Evolutionary conservation across 176 grass and related monocot genomes (phyloP), one percentile per base, ranked within the genome.

Genomic region (Carex parvula): DNA sequence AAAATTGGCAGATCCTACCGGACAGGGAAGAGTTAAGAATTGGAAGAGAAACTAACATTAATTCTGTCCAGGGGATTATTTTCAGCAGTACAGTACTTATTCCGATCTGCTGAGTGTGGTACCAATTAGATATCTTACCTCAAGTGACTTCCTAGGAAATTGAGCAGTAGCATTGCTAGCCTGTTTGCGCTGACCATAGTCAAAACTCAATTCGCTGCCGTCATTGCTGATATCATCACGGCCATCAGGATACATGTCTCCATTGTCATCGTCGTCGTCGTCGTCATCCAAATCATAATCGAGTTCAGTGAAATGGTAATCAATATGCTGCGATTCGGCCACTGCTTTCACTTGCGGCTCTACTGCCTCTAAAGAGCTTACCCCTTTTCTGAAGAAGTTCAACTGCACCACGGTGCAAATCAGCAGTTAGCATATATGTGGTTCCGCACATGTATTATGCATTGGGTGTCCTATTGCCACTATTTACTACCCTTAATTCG

Each of bases 301-400:
- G 53, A 95, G 91, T 85, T 87, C 92, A 82, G 86, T 90, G 80
- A 98, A 98, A 29, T 93, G 91, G 91, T 98, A 94, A 79, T 98
- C 91, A 39, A 98, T 98, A 89, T 91, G 92, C 54, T 98, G 95
- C 21, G 89, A 87, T 85, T 98, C 95, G 69, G 95, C 95, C 81
- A 90, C 89, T 20, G 89, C 74, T 84, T 63, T 93, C 80, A 98
- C 92, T 81, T 91, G 91, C 79, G 95, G 95, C 75, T 98, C 95
- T 64, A 94, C 92, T 66, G 86, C 84, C 89, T 98, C 95, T 57
- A 98, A 87, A 75, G 90, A 91, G 64, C 89, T 95, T 20, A 90
- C 79, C 15, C 92, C 95, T 57, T 98, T 95, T 80, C 84, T 95
- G 80, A 95, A 95, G 30, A 98, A 93, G 84, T 92, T 91, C 88